Conservation (phyloP, 2,329 filamentous ascomycete genomes). For the Ceratocystis lukuohia region DNA sequence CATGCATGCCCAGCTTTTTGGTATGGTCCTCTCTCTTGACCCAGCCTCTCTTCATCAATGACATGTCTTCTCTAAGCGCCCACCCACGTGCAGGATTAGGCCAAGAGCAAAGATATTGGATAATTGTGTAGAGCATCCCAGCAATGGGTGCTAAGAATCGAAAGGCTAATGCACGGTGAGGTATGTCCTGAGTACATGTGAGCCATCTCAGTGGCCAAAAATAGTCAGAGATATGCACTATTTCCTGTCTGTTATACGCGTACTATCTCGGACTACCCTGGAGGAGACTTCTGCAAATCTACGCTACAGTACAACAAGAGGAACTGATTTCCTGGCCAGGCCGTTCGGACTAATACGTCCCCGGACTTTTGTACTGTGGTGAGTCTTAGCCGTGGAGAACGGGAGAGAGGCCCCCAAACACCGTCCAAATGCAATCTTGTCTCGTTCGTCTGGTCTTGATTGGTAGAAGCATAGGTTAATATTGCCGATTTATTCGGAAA, state of each 20-base stretch:
- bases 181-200: not conserved
- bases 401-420: not conserved
- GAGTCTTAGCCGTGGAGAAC: no score
- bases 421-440: no score
- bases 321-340: no score
- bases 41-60: not conserved
- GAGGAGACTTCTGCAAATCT: no score
- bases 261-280: no score
- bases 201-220: not conserved
- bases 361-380: no score
- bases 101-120: not conserved
- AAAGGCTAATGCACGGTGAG: not conserved
- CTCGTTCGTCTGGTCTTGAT: not conserved
- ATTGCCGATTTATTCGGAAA: not conserved
- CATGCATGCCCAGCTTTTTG: not conserved
- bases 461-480: no score
- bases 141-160: not conserved
- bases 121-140: not conserved
- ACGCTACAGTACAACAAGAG: no score
- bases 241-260: no score
- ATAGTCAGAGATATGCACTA: no score
- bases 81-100: constrained; percentile 1
- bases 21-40: not conserved
- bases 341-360: no score
- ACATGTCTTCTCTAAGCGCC: constrained; percentile 4